A percentile compares a stretch with the other conserved stretches of the same genome.
Conservation (phyloP, 306 rosid species). For the Pueraria montana region DNA sequence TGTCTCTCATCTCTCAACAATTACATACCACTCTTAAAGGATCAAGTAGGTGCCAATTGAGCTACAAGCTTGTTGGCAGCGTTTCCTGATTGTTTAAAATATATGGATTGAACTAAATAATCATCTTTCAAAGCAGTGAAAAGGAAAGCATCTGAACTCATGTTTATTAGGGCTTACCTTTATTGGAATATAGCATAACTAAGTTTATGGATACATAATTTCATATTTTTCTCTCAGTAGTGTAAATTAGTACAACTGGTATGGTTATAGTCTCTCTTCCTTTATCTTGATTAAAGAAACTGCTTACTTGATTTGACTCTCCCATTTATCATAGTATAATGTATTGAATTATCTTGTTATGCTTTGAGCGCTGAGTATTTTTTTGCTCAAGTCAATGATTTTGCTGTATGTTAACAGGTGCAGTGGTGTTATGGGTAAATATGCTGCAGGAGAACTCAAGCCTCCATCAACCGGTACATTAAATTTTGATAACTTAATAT, state of each 20-base stretch:
- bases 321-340: conserved; percentile 16
- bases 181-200: not conserved
- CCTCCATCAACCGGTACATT: conserved; percentile 24
- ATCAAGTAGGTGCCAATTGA: not conserved
- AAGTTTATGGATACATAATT: not conserved
- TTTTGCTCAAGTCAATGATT: conserved; percentile 12
- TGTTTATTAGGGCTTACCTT: not conserved
- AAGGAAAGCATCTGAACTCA: not conserved
- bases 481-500: not conserved
- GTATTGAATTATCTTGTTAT: not conserved
- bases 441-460: conserved; percentile 96
- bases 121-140: not conserved
- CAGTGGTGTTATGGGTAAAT: conserved; percentile 99
- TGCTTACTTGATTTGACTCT: conserved; percentile 1
- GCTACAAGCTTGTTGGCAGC: not conserved
- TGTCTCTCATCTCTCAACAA: not conserved
- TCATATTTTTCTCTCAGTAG: conserved; percentile 20
- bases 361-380: not conserved
- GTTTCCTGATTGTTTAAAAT: not conserved
- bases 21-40: not conserved
- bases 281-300: conserved; percentile 10
- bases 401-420: conserved; percentile 73
- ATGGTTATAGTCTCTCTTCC: conserved; percentile 20
- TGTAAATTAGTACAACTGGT: not conserved
- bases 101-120: conserved; percentile 8